Evolutionary conservation across 2,329 filamentous ascomycete species (phyloP).

Genomic region (Arthroderma uncinatum): DNA sequence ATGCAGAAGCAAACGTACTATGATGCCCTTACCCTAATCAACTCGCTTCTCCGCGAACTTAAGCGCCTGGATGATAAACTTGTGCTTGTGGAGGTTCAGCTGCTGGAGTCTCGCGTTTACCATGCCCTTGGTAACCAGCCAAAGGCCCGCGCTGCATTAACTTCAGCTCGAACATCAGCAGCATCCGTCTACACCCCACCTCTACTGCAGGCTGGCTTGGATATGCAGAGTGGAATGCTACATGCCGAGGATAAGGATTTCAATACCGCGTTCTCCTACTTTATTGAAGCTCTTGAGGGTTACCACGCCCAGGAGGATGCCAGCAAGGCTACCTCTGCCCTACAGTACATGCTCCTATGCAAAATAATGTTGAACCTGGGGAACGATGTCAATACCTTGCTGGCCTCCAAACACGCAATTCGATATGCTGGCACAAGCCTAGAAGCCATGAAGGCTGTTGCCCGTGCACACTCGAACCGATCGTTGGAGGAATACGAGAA

Average conservation of each 20-base stretch:
- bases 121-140: slow-evolving; percentile 93
- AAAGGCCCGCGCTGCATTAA: slow-evolving; percentile 89
- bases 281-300: slow-evolving; percentile 95
- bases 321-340: slow-evolving; percentile 80
- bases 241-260: slow-evolving; percentile 98
- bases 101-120: slow-evolving; percentile 93
- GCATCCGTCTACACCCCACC: slow-evolving; percentile 96
- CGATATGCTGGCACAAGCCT: slow-evolving; percentile 93
- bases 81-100: slow-evolving; percentile 91
- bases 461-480: slow-evolving; percentile 86
- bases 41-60: slow-evolving; percentile 86
- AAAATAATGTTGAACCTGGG: slow-evolving; percentile 98
- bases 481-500: slow-evolving; percentile 96
- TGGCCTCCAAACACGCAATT: slow-evolving; percentile 91
- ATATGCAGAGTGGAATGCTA: slow-evolving; percentile 99
- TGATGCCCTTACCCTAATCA: slow-evolving; percentile 92
- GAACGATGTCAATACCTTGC: slow-evolving; percentile 89
- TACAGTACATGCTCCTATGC: slow-evolving; percentile 99
- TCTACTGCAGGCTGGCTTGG: slow-evolving; percentile 83
- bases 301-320: slow-evolving; percentile 89
- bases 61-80: slow-evolving; percentile 98
- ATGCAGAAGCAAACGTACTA: slow-evolving; percentile 98
- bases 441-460: slow-evolving; percentile 98
- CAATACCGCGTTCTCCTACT: slow-evolving; percentile 97
- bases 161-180: slow-evolving; percentile 84